Evolutionary conservation across 192 early-diverging fungal genomes (phyloP), one percentile per base, ranked within the genome.

Genomic region (Dimargaris verticillata): DNA sequence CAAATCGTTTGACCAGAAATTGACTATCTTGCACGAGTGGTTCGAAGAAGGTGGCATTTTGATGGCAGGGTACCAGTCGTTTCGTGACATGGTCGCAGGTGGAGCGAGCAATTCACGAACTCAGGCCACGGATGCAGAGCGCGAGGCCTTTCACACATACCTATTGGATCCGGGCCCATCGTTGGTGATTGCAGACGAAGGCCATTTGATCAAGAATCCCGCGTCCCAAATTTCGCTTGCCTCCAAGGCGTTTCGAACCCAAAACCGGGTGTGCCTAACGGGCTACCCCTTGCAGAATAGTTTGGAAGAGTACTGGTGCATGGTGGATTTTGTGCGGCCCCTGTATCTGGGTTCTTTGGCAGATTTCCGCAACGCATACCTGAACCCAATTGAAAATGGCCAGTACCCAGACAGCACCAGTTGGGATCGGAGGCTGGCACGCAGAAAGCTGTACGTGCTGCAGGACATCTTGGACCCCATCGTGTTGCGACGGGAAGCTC

Each of bases 251-350:
- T 61, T 92, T 0, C 24, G 70, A 29, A 88, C 86, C 0, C 68
- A 57, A 5, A 74, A 76, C 7, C 71, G 88, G 43, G 66, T 94
- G 24, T 83, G 81, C 48, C 63, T 94, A 62, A 92, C 91, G 0
- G 91, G 91, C 0, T 84, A 79, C 42, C 91, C 91, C 1, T 70
- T 94, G 29, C 91, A 94, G 63, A 94, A 94, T 62, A 78, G 81
- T 43, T 62, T 94, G 26, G 75, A 72, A 44, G 88, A 91, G 66
- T 92, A 87, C 62, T 87, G 79, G 77, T 78, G 72, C 48, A 84
- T 87, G 87, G 75, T 91, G 17, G 69, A 93, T 60, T 91, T 90
- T 64, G 78, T 83, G 28, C 76, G 68, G 0, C 79, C 86, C 0
- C 70, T 70, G 17, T 82, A 72, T 45, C 69, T 93, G 17, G 85